phyloP scores from a whole-genome alignment of 345 rosid species.

The Cardamine occulta region DNA sequence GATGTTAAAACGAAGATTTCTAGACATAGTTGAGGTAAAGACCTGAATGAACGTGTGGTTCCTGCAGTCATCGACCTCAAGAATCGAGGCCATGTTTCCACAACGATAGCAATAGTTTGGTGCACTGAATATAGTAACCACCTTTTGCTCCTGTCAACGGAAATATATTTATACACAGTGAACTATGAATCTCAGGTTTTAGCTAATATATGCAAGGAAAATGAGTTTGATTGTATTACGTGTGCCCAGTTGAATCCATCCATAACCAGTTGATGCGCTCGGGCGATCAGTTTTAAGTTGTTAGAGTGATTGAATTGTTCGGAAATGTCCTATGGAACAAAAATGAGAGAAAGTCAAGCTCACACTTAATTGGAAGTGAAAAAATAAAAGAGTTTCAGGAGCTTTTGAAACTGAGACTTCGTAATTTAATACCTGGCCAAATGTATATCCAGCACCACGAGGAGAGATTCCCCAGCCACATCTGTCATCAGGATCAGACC shows the following conservation, averaged over 20 bases:
- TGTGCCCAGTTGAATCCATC: constrained; percentile 99
- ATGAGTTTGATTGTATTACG: constrained; percentile 49
- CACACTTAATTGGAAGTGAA: background rate
- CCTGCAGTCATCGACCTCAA: constrained; percentile 96
- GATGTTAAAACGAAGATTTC: background rate
- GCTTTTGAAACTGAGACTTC: constrained; percentile 22
- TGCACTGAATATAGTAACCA: constrained; percentile 95
- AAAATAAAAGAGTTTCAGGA: background rate
- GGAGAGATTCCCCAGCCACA: constrained; percentile 99
- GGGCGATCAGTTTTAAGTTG: constrained; percentile 85
- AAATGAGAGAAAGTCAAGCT: constrained; percentile 18
- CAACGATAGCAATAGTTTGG: constrained; percentile 99
- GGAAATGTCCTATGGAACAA: constrained; percentile 72
- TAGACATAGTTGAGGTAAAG: constrained; percentile 22
- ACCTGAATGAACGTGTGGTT: constrained; percentile 96
- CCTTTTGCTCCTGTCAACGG: constrained; percentile 90
- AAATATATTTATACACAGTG: constrained; percentile 13
- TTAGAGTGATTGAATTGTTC: constrained; percentile 96
- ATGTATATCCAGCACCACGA: constrained; percentile 97
- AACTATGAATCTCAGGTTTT: constrained; percentile 13
- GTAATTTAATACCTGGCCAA: constrained; percentile 74
- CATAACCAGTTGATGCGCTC: constrained; percentile 99
- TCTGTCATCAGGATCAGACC: constrained; percentile 99
- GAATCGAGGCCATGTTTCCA: constrained; percentile 99
- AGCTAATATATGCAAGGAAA: background rate